Percentiles rank a stretch among this genome's conserved stretches.
Conservation (phyloP, 2,329 filamentous ascomycete species). For the Aureobasidium melanogenum region DNA sequence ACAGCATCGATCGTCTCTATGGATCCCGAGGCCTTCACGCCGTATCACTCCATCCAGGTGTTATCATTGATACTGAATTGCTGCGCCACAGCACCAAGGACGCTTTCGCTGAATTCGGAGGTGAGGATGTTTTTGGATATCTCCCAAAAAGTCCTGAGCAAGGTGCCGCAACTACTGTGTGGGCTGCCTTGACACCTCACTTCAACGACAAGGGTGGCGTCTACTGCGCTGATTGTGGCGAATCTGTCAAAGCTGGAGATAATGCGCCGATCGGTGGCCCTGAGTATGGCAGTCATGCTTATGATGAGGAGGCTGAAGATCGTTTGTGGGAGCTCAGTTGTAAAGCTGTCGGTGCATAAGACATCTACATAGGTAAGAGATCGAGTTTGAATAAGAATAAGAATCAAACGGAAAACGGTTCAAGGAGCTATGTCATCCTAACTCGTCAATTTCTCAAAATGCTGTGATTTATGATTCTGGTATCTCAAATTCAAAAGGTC, state of each 20-base stretch:
- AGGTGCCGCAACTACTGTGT: slow-evolving; percentile 32
- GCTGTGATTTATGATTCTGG: background rate
- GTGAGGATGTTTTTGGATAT: background rate
- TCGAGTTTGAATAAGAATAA: background rate
- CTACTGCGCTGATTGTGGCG: slow-evolving; percentile 38
- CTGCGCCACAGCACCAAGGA: slow-evolving; percentile 3
- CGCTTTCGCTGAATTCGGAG: background rate
- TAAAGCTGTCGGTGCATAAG: slow-evolving; percentile 20
- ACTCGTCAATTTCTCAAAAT: background rate
- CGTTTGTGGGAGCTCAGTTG: slow-evolving; percentile 35
- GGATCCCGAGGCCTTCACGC: slow-evolving; percentile 37
- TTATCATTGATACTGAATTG: slow-evolving; percentile 17
- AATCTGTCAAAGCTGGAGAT: slow-evolving; percentile 23
- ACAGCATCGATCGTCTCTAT: slow-evolving; percentile 43
- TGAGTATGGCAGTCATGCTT: slow-evolving; percentile 29
- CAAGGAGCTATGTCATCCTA: background rate
- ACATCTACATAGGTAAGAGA: background rate
- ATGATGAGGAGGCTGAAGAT: slow-evolving; percentile 31
- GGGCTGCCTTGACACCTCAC: slow-evolving; percentile 34
- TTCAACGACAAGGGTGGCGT: slow-evolving; percentile 39
- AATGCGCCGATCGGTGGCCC: slow-evolving; percentile 16
- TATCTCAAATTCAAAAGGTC: background rate
- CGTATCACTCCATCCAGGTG: slow-evolving; percentile 38
- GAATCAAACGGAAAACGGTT: background rate
- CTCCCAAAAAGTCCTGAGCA: slow-evolving; percentile 12